Base-by-base conservation (phyloP, 75 land plant genomes). In the Pinus albicaulis region DNA sequence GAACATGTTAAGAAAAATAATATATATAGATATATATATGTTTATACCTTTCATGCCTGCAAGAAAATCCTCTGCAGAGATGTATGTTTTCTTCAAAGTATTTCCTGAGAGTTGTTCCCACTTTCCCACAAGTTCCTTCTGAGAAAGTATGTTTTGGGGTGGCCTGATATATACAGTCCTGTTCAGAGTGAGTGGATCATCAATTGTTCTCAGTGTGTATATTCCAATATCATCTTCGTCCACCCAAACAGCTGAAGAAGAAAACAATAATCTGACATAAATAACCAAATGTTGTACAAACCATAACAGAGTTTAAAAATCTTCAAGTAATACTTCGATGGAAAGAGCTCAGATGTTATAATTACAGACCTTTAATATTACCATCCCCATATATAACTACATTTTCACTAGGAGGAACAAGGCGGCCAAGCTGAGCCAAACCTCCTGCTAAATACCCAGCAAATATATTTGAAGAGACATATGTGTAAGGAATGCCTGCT, bases 31-130 rank as follows among this genome's bases (percentile, higher is more conserved):
- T 28, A 60, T 22, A 60, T 10, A 24, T 22, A 10, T n/a, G n/a
- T 60, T 23, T 25, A 60, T 63, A 31, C 66, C 66, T 63, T 63
- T 19, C 66, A 63, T 63, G 66, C 66, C 66, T 15, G 34, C 66
- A 63, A 63, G 66, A 28, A 63, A 28, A 63, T 86, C 89, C 48
- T 86, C 76, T 22, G 72, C 83, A n/a, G 87, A 78, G 41, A 86
- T 71, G 72, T 20, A 53, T 13, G 69, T 55, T 78, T 86, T 91
- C 22, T 86, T 65, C 2, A 91, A 69, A 31, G 73, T 20, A 56
- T 85, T 89, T 16, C 87, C 89, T 22, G 52, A 74, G 6, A 84
- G 78, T 65, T 84, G 72, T 78, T 91, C 93, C 89, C 91, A 91
- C 26, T 74, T 77, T 3, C 22, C 74, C 4, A 81, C 83, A 20